Percentiles rank a stretch among this genome's conserved stretches.
Evolutionary conservation across 78 protist genomes (phyloP).

Genomic region (Cavenderia fasciculata): DNA sequence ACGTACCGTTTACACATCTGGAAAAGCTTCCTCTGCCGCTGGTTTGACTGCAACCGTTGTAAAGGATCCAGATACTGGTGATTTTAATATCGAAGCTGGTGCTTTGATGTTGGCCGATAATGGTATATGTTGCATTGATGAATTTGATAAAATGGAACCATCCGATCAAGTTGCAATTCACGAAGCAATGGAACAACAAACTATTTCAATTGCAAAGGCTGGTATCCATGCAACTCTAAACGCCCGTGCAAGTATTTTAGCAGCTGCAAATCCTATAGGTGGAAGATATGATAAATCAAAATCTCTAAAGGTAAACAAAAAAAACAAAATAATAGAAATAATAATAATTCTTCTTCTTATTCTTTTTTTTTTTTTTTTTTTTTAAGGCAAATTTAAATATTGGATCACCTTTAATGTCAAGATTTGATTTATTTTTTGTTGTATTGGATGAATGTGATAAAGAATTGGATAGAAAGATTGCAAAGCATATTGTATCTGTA

Average conservation of each 20-base stretch:
- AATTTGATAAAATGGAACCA: slow-evolving; percentile 99
- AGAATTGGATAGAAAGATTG: slow-evolving; percentile 92
- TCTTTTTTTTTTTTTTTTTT: no score
- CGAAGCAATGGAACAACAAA: slow-evolving; percentile 99
- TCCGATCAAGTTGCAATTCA: slow-evolving; percentile 98
- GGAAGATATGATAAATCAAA: slow-evolving; percentile 83
- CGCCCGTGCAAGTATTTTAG: slow-evolving; percentile 97
- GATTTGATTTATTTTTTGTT: slow-evolving; percentile 99
- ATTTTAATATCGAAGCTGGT: slow-evolving; percentile 99
- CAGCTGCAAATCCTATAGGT: slow-evolving; percentile 97
- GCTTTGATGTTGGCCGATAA: slow-evolving; percentile 99
- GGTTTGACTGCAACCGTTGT: slow-evolving; percentile 99
- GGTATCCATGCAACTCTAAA: slow-evolving; percentile 99
- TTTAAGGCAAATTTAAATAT: slow-evolving; percentile 95
- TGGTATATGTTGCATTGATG: slow-evolving; percentile 99
- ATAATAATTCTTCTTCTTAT: no score
- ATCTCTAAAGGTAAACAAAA: no score
- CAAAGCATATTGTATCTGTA: slow-evolving; percentile 93
- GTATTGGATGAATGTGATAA: slow-evolving; percentile 95
- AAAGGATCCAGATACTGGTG: slow-evolving; percentile 97
- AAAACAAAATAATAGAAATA: no score
- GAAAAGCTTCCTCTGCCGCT: slow-evolving; percentile 96
- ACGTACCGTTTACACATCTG: slow-evolving; percentile 98
- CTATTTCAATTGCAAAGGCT: slow-evolving; percentile 99
- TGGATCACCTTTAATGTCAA: slow-evolving; percentile 98